Conservation (phyloP, 2,329 filamentous ascomycete genomes). For the Fusarium goolgardi region DNA sequence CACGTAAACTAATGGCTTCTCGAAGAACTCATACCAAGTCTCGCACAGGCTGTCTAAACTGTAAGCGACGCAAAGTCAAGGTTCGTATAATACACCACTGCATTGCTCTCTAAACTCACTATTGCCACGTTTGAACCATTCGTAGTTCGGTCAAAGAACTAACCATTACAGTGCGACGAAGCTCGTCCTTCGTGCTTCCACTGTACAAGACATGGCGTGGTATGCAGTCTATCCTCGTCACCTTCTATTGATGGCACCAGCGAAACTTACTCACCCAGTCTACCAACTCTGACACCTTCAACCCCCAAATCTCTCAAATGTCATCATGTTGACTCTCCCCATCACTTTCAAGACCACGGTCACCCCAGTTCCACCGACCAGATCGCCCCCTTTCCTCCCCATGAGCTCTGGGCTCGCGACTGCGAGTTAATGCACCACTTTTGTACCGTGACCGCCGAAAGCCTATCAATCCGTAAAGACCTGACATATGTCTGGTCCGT, state of each 20-base stretch:
- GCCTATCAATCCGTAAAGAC: slow-evolving; percentile 41
- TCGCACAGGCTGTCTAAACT: slow-evolving; percentile 49
- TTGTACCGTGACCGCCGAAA: slow-evolving; percentile 44
- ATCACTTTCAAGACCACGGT: slow-evolving; percentile 7
- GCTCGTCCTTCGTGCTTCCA: slow-evolving; percentile 48
- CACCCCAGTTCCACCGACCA: slow-evolving; percentile 32
- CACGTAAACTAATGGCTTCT: slow-evolving; percentile 34
- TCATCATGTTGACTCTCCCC: slow-evolving; percentile 15
- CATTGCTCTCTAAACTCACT: background rate
- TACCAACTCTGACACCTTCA: slow-evolving; percentile 32
- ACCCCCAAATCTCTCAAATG: slow-evolving; percentile 27
- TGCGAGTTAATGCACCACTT: slow-evolving; percentile 51
- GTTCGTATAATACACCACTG: slow-evolving; percentile 33
- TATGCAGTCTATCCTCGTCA: slow-evolving; percentile 45
- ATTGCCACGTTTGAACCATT: background rate
- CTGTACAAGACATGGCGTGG: slow-evolving; percentile 46
- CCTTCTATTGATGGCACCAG: background rate
- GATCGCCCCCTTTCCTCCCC: slow-evolving; percentile 42
- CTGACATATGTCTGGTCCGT: slow-evolving; percentile 46
- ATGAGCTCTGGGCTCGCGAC: slow-evolving; percentile 40
- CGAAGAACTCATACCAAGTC: slow-evolving; percentile 51
- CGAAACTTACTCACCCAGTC: slow-evolving; percentile 1
- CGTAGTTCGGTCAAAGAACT: background rate
- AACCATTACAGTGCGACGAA: slow-evolving; percentile 45
- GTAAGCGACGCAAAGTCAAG: slow-evolving; percentile 52